Conservation (phyloP, 179 eudicot genomes). For the Corrigiola litoralis region DNA sequence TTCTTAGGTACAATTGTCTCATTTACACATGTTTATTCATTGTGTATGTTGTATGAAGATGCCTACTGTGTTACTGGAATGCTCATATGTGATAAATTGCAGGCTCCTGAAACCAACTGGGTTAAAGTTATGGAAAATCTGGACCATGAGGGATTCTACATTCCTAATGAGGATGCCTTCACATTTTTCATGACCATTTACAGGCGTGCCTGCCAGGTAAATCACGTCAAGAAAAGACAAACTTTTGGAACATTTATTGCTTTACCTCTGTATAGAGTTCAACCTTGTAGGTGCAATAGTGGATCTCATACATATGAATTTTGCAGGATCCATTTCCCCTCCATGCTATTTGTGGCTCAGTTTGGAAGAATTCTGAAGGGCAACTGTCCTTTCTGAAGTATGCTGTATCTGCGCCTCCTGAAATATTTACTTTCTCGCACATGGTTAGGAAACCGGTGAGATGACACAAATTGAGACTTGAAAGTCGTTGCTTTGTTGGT, state of each 20-base stretch:
- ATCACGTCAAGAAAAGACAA: constrained; percentile 9
- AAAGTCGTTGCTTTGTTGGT: neutral
- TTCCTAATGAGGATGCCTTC: constrained; percentile 71
- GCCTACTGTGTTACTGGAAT: neutral
- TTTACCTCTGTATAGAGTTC: neutral
- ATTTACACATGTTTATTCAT: too few species aligned
- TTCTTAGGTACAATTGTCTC: too few species aligned
- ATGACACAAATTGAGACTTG: constrained; percentile 3
- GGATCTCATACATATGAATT: neutral
- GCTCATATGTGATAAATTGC: constrained; percentile 15
- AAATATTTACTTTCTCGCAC: constrained; percentile 75
- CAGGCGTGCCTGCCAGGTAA: constrained; percentile 68
- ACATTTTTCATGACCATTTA: constrained; percentile 69
- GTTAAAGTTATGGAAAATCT: constrained; percentile 58
- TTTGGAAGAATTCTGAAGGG: constrained; percentile 86
- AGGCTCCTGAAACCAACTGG: constrained; percentile 92
- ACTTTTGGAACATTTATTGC: neutral
- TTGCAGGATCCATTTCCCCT: constrained; percentile 81
- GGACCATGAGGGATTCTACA: constrained; percentile 88
- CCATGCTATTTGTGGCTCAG: constrained; percentile 66
- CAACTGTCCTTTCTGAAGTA: constrained; percentile 80
- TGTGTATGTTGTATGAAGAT: neutral
- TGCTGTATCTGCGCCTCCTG: constrained; percentile 74
- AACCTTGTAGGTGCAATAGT: neutral
- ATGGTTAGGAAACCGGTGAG: constrained; percentile 69